Percentiles rank a stretch among this genome's conserved stretches.
These are phyloP conservation scores for Penicillium sp. DNA, from an alignment of 2,329 filamentous ascomycete genomes.

Conservation along the genomic window DNA sequence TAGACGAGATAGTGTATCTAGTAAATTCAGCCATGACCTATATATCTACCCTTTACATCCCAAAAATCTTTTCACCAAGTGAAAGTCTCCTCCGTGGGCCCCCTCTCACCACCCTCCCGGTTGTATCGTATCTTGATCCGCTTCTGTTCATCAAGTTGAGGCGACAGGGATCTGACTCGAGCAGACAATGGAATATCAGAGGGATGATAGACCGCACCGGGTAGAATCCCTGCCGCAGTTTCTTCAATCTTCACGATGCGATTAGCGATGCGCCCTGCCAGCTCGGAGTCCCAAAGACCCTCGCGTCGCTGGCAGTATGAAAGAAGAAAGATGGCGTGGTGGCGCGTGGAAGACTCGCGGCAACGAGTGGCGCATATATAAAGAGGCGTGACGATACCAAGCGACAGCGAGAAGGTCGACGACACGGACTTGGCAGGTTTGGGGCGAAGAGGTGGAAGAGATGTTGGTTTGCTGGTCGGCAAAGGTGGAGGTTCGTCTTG, in stretches of 20 bases:
- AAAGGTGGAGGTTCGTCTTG: not conserved
- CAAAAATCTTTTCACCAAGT: not conserved
- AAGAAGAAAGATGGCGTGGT: constrained; percentile 64
- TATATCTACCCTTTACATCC: not conserved
- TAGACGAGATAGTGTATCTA: not conserved
- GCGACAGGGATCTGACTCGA: not conserved
- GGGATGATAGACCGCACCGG: not conserved
- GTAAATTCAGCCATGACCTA: not conserved
- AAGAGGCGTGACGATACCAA: constrained; percentile 66
- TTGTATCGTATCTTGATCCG: not conserved
- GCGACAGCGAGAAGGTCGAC: constrained; percentile 59
- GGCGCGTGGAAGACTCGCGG: constrained; percentile 58
- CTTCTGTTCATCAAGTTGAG: not conserved
- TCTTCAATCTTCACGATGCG: constrained; percentile 26
- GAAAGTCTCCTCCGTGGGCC: not conserved
- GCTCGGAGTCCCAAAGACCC: constrained; percentile 64
- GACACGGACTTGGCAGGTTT: constrained; percentile 6
- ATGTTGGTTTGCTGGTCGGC: not conserved
- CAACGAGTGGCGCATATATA: constrained; percentile 70
- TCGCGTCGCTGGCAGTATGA: constrained; percentile 63
- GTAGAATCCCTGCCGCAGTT: constrained; percentile 7
- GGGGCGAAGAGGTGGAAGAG: constrained; percentile 12
- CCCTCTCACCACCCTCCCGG: not conserved
- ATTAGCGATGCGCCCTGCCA: constrained; percentile 23
- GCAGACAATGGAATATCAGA: not conserved